These are phyloP conservation scores for Chrysanthemum lavandulifolium DNA, from an alignment of 129 eudicot genomes.

Conservation along the genomic window DNA sequence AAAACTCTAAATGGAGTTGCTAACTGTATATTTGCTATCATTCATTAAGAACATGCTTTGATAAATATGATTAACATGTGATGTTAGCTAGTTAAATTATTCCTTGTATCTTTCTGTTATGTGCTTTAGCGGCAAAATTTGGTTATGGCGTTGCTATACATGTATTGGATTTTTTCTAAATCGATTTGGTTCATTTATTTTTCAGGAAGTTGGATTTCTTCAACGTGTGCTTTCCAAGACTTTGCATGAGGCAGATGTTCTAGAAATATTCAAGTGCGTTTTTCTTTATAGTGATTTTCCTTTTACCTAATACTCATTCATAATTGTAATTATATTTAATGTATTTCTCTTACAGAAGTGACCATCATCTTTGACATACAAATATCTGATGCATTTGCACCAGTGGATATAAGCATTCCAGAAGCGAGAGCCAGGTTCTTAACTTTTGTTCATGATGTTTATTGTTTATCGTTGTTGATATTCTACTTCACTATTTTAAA, in stretches of 20 bases:
- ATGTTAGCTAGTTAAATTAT: background rate
- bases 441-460: slow-evolving; percentile 4
- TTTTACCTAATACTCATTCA: background rate
- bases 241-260: slow-evolving; percentile 84
- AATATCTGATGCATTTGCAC: slow-evolving; percentile 79
- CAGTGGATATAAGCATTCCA: slow-evolving; percentile 63
- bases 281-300: slow-evolving; percentile 6
- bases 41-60: background rate
- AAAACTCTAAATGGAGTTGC: background rate
- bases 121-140: background rate
- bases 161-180: slow-evolving; percentile 1
- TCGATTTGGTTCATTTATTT: background rate
- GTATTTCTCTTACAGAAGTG: slow-evolving; percentile 71
- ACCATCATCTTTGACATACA: slow-evolving; percentile 71
- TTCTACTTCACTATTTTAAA: no score
- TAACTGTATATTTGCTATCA: background rate
- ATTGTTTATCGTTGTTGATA: background rate
- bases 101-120: background rate
- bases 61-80: slow-evolving; percentile 6
- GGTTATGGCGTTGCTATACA: slow-evolving; percentile 7
- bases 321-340: slow-evolving; percentile 1
- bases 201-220: slow-evolving; percentile 87
- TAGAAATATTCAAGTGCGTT: slow-evolving; percentile 81
- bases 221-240: slow-evolving; percentile 80
- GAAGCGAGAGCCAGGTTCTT: slow-evolving; percentile 77